Conservation (phyloP, 2,329 filamentous ascomycete species). For the Fusarium verrucosum region DNA sequence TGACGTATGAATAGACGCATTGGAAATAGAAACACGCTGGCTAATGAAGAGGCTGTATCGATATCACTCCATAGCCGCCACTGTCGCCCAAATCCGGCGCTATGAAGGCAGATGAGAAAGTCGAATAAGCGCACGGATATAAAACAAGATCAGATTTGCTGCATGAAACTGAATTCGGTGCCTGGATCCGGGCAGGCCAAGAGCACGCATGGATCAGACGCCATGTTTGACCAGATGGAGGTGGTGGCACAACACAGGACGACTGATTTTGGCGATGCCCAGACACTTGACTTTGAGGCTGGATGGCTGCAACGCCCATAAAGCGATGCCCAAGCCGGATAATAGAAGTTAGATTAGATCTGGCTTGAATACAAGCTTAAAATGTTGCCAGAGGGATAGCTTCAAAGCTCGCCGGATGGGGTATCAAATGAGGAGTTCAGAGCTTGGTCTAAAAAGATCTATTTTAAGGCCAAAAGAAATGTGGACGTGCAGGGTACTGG, state of each 20-base stretch:
- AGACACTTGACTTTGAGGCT: not conserved
- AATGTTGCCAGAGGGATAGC: not conserved
- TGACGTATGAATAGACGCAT: slow-evolving; percentile 5
- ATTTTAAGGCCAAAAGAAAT: slow-evolving; percentile 30
- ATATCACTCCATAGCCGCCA: slow-evolving; percentile 1
- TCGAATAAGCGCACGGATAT: not conserved
- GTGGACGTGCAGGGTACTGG: too few relatives aligned
- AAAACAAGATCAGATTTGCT: not conserved
- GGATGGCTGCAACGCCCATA: not conserved
- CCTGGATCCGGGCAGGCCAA: slow-evolving; percentile 27
- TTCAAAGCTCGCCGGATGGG: not conserved
- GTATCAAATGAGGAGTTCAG: not conserved
- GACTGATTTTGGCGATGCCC: not conserved
- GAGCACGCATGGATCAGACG: slow-evolving; percentile 23
- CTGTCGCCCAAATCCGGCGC: slow-evolving; percentile 16
- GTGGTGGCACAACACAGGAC: slow-evolving; percentile 18
- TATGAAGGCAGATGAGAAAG: not conserved
- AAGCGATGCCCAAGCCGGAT: slow-evolving; percentile 3
- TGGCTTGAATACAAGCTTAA: not conserved
- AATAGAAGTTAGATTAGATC: not conserved
- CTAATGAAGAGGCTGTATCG: not conserved
- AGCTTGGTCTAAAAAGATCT: slow-evolving; percentile 13
- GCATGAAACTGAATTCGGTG: slow-evolving; percentile 7
- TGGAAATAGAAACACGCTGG: not conserved
- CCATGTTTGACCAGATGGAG: slow-evolving; percentile 27